These are phyloP conservation scores for Stachybotrys chartarum DNA, from an alignment of 2,329 filamentous ascomycete genomes.

Conservation along the genomic window DNA sequence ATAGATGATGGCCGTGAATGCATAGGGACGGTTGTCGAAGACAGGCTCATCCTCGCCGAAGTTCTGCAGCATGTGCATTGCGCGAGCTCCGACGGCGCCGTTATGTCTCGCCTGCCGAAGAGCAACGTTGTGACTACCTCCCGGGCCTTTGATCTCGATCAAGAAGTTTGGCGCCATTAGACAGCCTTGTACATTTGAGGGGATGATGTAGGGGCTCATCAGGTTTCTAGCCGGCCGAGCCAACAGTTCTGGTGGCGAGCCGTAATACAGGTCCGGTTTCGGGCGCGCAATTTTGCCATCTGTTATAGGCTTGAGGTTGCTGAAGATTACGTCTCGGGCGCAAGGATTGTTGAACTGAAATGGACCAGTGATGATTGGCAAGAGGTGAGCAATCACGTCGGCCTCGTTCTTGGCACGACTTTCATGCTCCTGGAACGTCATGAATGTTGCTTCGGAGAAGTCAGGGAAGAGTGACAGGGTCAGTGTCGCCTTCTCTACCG, in stretches of 20 bases:
- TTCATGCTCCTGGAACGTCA: background rate
- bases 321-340: conserved; percentile 17
- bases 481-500: background rate
- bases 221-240: conserved; percentile 9
- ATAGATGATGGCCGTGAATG: too few relatives aligned
- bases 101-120: conserved; percentile 26
- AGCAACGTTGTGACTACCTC: conserved; percentile 18
- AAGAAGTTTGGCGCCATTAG: conserved; percentile 32
- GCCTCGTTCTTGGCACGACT: background rate
- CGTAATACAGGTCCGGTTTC: conserved; percentile 23
- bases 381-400: background rate
- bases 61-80: conserved; percentile 27
- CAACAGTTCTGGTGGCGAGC: conserved; percentile 15
- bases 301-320: conserved; percentile 26
- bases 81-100: conserved; percentile 26
- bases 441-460: background rate
- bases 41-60: conserved; percentile 17
- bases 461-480: background rate
- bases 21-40: conserved; percentile 30
- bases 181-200: conserved; percentile 15
- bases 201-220: conserved; percentile 16
- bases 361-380: background rate
- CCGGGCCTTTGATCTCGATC: conserved; percentile 26
- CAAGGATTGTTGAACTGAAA: background rate
- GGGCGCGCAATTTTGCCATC: conserved; percentile 16